A percentile compares a stretch with the other conserved stretches of the same genome.
Conservation (phyloP, 306 rosid genomes). For the Sphenostylis stenocarpa region DNA sequence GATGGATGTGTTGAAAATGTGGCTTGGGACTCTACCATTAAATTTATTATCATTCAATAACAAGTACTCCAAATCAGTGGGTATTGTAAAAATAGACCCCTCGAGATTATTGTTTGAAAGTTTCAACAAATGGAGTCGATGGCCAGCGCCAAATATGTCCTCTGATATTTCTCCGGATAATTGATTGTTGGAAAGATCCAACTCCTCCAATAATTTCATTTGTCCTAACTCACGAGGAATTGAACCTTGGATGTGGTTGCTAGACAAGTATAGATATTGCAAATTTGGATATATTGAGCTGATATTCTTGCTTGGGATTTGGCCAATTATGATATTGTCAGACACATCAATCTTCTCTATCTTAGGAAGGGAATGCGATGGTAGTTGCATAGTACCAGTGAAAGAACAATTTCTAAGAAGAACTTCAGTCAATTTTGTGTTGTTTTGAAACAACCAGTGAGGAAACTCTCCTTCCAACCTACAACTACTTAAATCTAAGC, state of each 20-base stretch:
- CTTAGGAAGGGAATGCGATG: background rate
- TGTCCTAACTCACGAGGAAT: background rate
- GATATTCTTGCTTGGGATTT: background rate
- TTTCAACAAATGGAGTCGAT: background rate
- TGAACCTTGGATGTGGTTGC: background rate
- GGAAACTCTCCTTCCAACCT: background rate
- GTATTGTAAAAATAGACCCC: background rate
- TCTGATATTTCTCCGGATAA: background rate
- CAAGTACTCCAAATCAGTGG: background rate
- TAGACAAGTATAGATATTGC: background rate
- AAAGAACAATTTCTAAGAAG: background rate
- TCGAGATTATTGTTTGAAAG: background rate
- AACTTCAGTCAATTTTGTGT: background rate
- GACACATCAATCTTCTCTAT: background rate
- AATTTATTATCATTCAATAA: background rate
- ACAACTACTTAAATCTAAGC: background rate
- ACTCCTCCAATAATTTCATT: background rate
- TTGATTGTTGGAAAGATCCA: slow-evolving; percentile 12
- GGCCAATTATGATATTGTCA: background rate
- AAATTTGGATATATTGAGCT: background rate
- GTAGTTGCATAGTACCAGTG: background rate
- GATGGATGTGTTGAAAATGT: background rate
- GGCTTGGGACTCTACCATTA: background rate
- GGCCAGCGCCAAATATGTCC: background rate
- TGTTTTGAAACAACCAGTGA: slow-evolving; percentile 4